Evolutionary conservation across 805 yeast species (phyloP).

Genomic region (Aciculoconidium aculeatum): DNA sequence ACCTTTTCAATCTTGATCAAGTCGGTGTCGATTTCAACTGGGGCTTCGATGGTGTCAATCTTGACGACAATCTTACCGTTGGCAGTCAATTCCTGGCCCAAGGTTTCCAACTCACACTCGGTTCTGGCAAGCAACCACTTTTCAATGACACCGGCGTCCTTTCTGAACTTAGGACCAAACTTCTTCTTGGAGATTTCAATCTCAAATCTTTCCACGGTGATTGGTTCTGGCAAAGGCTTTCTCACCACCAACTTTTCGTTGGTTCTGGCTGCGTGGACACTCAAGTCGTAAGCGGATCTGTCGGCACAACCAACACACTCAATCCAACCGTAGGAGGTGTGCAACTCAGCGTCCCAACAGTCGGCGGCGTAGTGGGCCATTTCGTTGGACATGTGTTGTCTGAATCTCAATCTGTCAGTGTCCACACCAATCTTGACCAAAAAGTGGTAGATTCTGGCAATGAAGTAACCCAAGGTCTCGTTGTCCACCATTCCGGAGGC

Average conservation of each 20-base stretch:
- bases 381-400: conserved; percentile 98
- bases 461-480: conserved; percentile 93
- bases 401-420: conserved; percentile 76
- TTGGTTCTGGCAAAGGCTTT: conserved; percentile 80
- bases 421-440: conserved; percentile 88
- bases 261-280: conserved; percentile 92
- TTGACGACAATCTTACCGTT: conserved; percentile 60
- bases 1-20: conserved; percentile 73
- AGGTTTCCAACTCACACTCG: conserved; percentile 77
- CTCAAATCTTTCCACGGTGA: conserved; percentile 76
- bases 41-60: conserved; percentile 60
- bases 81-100: conserved; percentile 59
- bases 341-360: conserved; percentile 99
- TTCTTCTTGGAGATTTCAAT: conserved; percentile 88
- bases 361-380: conserved; percentile 99
- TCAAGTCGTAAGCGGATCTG: conserved; percentile 94
- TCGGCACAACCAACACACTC: conserved; percentile 99
- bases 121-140: conserved; percentile 68
- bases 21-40: conserved; percentile 65
- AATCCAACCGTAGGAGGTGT: conserved; percentile 97
- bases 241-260: conserved; percentile 94
- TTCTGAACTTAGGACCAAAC: conserved; percentile 96
- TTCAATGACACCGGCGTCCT: conserved; percentile 92
- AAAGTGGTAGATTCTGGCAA: conserved; percentile 87
- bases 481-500: conserved; percentile 83